phyloP scores from a whole-genome alignment of 495 filamentous ascomycete species.

The Aspergillus bridgeri region DNA sequence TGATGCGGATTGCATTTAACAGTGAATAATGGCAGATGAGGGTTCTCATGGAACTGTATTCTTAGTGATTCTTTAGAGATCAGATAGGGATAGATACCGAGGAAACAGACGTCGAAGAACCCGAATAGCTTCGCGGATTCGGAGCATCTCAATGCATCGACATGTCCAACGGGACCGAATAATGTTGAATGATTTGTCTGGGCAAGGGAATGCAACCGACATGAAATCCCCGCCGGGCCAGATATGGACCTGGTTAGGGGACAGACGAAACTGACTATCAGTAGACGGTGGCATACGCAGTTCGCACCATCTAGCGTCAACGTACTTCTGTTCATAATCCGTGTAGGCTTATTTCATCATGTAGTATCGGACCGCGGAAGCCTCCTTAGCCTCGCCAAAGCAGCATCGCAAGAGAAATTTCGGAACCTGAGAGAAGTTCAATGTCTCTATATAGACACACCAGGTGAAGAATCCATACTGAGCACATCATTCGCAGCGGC shows the following conservation, averaged over 20 bases:
- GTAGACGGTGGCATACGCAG: conserved; percentile 70
- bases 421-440: too few species aligned
- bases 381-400: too few species aligned
- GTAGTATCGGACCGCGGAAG: conserved; percentile 79
- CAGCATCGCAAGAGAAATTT: too few species aligned
- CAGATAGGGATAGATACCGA: conserved; percentile 74
- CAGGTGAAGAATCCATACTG: too few species aligned
- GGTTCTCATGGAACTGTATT: conserved; percentile 70
- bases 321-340: conserved; percentile 91
- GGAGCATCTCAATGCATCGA: conserved; percentile 48
- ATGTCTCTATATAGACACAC: too few species aligned
- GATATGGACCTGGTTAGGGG: conserved; percentile 92
- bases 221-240: conserved; percentile 91
- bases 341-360: conserved; percentile 90
- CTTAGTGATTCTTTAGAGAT: conserved; percentile 65
- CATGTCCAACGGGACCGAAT: conserved; percentile 64
- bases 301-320: conserved; percentile 96
- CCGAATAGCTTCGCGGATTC: conserved; percentile 52
- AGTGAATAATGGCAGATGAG: conserved; percentile 85
- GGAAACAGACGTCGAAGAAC: conserved; percentile 80
- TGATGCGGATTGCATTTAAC: conserved; percentile 91
- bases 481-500: too few species aligned
- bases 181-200: conserved; percentile 91
- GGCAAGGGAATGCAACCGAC: conserved; percentile 94
- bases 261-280: conserved; percentile 64